phyloP scores from a whole-genome alignment of 169 alveolate species.

The Perkinsus marinus region DNA sequence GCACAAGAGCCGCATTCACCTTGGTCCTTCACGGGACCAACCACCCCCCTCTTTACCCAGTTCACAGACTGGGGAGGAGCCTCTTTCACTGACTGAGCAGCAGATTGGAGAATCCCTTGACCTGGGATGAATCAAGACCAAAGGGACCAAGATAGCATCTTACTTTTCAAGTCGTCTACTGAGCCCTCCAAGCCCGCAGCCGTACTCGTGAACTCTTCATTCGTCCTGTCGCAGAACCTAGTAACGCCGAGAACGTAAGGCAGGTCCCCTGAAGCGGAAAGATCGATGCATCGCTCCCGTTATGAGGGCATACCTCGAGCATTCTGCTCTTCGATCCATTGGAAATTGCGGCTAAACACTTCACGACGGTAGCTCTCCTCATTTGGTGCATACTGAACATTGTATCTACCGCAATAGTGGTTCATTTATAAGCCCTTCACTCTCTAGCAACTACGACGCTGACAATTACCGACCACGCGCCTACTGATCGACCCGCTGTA shows the following conservation, averaged over 20 bases:
- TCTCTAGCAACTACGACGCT: not conserved
- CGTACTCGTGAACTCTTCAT: not conserved
- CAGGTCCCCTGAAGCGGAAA: not conserved
- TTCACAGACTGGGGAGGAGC: not conserved
- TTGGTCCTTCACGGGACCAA: slow-evolving; percentile 51
- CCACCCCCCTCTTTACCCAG: slow-evolving; percentile 25
- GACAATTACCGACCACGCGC: not conserved
- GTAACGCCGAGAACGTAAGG: not conserved
- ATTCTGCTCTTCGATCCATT: not conserved
- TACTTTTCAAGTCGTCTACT: not conserved
- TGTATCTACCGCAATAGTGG: not conserved
- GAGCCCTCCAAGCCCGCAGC: not conserved
- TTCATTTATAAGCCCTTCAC: not conserved
- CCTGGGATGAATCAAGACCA: not conserved
- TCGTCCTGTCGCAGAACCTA: not conserved
- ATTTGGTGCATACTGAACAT: not conserved
- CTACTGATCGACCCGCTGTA: not conserved
- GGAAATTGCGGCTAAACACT: not conserved
- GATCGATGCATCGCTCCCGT: not conserved
- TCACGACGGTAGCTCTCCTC: not conserved
- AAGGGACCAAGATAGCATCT: no score
- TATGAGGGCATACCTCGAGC: not conserved
- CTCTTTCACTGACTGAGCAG: not conserved
- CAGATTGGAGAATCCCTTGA: not conserved
- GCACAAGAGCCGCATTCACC: slow-evolving; percentile 68